Conservation (phyloP, 768 basidiomycete species). For the Nidula microcarpa region DNA sequence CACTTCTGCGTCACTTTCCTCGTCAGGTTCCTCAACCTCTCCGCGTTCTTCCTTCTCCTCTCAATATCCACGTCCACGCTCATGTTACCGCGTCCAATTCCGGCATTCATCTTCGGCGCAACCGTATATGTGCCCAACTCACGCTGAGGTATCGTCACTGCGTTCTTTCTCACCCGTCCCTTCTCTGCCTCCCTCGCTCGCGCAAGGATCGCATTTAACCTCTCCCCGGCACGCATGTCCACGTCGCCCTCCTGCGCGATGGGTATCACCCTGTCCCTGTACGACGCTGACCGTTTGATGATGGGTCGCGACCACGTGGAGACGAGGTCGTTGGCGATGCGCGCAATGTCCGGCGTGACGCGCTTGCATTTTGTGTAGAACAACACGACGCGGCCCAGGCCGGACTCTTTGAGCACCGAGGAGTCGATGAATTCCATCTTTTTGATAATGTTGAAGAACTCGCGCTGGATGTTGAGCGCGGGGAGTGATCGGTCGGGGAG, state of each 20-base stretch:
- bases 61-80: conserved; percentile 76
- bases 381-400: conserved; percentile 82
- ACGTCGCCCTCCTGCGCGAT: conserved; percentile 39
- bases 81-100: conserved; percentile 42
- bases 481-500: conserved; percentile 91
- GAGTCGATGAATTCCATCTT: conserved; percentile 95
- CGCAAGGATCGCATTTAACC: conserved; percentile 66
- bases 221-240: conserved; percentile 42
- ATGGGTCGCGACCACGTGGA: conserved; percentile 87
- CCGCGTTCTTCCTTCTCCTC: conserved; percentile 70
- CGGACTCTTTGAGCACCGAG: conserved; percentile 84
- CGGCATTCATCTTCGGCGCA: conserved; percentile 61
- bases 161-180: conserved; percentile 68
- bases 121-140: conserved; percentile 77
- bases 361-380: conserved; percentile 97
- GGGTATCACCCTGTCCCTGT: conserved; percentile 70
- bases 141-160: conserved; percentile 78
- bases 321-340: conserved; percentile 81
- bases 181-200: conserved; percentile 67
- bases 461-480: conserved; percentile 91
- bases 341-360: conserved; percentile 76
- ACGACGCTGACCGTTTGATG: conserved; percentile 83
- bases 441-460: conserved; percentile 78
- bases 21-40: conserved; percentile 65
- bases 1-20: conserved; percentile 36